Evolutionary conservation across 768 basidiomycete species (phyloP), one percentile per base, ranked within the genome.

Genomic region (Serendipita sp.): DNA sequence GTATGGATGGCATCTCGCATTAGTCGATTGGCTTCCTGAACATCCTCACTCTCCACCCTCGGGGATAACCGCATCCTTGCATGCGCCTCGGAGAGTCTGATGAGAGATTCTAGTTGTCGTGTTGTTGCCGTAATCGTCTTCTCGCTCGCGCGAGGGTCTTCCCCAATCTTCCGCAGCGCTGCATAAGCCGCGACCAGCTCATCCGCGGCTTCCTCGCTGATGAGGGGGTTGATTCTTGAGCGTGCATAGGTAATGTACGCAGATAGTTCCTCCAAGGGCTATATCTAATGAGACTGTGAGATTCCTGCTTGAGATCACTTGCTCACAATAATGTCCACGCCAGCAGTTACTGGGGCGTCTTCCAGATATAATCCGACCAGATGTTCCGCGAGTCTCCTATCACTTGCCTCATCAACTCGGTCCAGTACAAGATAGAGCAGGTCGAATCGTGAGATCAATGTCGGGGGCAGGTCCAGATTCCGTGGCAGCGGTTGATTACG

Each of bases 81-180:
- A 70, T 99, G 96, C 0, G 88, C 96, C 74, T 99, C 96, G 0
- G 88, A 86, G 28, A 99, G 82, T 3, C 94, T 87, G 69, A 99
- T 96, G 83, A 99, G 90, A 67, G 86, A 88, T 74, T 99, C 96
- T 16, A 99, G 82, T 72, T 99, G 95, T 56, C 96, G 83, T 0
- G 96, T 98, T 33, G 96, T 98, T 0, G 96, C 96, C 0, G 96
- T 99, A 72, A 99, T 99, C 13, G 95, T 84, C 70, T 90, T 90
- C 73, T 98, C 95, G 64, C 81, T 82, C 0, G 82, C 81, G 17
- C 91, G 84, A 1, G 91, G 85, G 71, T 98, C 95, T 62, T 86
- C 70, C 65, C 77, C 79, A 69, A 90, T 84, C 69, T 88, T 88
- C 60, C 96, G 88, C 79, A 99, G 88, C 66, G 90, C 87, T 63